phyloP scores from a whole-genome alignment of 2,329 filamentous ascomycete species.

The Aspergillus carbonarius region DNA sequence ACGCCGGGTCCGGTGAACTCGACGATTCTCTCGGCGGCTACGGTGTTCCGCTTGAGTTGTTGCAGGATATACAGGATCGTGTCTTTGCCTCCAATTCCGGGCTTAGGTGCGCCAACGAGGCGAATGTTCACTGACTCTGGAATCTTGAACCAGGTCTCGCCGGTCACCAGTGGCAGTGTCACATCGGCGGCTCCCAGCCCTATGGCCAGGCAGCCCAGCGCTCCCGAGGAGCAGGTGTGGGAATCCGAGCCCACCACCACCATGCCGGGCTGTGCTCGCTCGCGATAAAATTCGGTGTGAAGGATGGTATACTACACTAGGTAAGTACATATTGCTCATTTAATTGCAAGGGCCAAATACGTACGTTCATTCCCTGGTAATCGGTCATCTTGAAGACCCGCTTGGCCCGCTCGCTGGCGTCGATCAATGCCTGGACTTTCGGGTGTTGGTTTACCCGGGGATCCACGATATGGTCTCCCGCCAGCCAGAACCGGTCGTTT shows the following conservation, averaged over 20 bases:
- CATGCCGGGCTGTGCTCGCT: slow-evolving; percentile 47
- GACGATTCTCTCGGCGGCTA: slow-evolving; percentile 47
- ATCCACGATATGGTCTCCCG: slow-evolving; percentile 51
- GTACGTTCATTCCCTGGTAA: slow-evolving; percentile 40
- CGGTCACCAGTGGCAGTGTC: slow-evolving; percentile 46
- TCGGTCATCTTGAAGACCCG: slow-evolving; percentile 48
- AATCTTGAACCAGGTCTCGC: slow-evolving; percentile 50
- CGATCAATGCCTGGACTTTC: slow-evolving; percentile 38
- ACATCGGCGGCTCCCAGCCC: slow-evolving; percentile 50
- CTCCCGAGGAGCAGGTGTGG: slow-evolving; percentile 49
- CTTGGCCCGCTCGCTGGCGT: slow-evolving; percentile 38
- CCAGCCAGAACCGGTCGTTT: slow-evolving; percentile 54
- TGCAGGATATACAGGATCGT: slow-evolving; percentile 47
- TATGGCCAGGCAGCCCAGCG: slow-evolving; percentile 44
- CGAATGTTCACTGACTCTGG: slow-evolving; percentile 45
- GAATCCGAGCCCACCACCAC: slow-evolving; percentile 48
- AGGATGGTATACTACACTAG: slow-evolving; percentile 40
- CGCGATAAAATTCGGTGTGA: slow-evolving; percentile 49
- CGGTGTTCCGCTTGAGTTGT: slow-evolving; percentile 48
- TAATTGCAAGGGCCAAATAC: not conserved
- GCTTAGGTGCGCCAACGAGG: slow-evolving; percentile 37
- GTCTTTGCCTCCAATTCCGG: slow-evolving; percentile 48
- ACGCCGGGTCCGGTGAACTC: slow-evolving; percentile 48
- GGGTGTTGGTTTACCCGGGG: slow-evolving; percentile 42
- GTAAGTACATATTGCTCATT: not conserved